Evolutionary conservation across 225 moss, liverwort and hornwort species (phyloP), one percentile per base, ranked within the genome.

Genomic region (Pseudisothecium myosuroides): DNA sequence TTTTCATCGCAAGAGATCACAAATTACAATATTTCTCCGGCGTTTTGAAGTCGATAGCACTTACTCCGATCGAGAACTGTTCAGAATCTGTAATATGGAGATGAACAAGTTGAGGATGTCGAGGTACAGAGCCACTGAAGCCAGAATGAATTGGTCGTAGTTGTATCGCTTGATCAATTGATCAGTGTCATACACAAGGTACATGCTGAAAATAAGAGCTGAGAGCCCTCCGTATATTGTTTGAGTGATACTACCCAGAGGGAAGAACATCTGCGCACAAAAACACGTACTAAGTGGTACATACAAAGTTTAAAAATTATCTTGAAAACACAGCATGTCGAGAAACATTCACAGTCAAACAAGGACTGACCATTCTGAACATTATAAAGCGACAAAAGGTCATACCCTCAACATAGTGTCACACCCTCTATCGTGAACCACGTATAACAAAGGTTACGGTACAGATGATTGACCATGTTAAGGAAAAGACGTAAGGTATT

Each of bases 21-120:
- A 69, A 81, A 17, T 64, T 24, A 26, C 83, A 50, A 65, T 49
- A 49, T 36, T 36, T 83, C 50, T 64, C 65, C 36, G 37, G 67
- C 65, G 66, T 80, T 80, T 58, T 37, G 59, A 68, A 85, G 45
- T 67, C 43, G 28, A 81, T 37, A 81, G 41, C 86, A 78, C 76
- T 91, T 91, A 90, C 91, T 94, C 85, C 39, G 94, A 90, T 68
- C 94, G 94, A 87, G 90, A 89, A 85, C 95, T 94, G 90, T 96
- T 95, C 26, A 98, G 93, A 89, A 98, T 92, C 93, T 94, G 96
- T 90, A 98, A 90, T 69, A 98, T 88, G 79, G 97, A 85, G 68
- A 98, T 94, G 90, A 98, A 98, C 65, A 98, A 92, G 94, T 98
- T 98, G 88, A 98, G 95, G 93, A 98, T 94, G 93, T 98, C 98